These are phyloP conservation scores for Pholiota adiposa DNA, from an alignment of 1,284 basidiomycete genomes.

Conservation along the genomic window DNA sequence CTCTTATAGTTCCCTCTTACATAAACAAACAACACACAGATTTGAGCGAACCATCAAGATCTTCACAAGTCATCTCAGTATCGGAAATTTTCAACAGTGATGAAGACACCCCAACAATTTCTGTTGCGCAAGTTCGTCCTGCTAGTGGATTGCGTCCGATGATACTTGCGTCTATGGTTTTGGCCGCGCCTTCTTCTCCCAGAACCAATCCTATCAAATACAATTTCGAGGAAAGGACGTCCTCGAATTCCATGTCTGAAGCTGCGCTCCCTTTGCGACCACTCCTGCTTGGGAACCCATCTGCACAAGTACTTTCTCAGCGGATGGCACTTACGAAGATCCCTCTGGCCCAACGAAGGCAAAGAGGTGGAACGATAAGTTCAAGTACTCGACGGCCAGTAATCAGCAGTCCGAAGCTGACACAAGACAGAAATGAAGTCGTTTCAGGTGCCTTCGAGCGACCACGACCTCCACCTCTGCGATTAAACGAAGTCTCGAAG, in stretches of 20 bases:
- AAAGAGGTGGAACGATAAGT: constrained; percentile 22
- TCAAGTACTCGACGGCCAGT: constrained; percentile 26
- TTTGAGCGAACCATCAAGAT: constrained; percentile 29
- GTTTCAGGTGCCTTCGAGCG: constrained; percentile 44
- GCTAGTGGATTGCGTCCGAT: constrained; percentile 25
- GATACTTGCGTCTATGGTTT: constrained; percentile 24
- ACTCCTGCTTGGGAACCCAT: constrained; percentile 31
- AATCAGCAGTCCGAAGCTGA: constrained; percentile 38
- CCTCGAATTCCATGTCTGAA: constrained; percentile 6
- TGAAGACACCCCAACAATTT: constrained; percentile 9
- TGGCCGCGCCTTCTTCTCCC: constrained; percentile 5
- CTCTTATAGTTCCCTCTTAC: background rate
- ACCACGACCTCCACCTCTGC: constrained; percentile 46
- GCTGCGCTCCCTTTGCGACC: constrained; percentile 27
- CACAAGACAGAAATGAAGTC: constrained; percentile 30
- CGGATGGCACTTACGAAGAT: constrained; percentile 29
- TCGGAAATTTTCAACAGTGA: background rate
- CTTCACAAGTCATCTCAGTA: background rate
- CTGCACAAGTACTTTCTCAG: constrained; percentile 14
- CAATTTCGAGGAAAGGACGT: background rate
- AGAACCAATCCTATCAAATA: background rate
- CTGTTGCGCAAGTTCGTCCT: constrained; percentile 10
- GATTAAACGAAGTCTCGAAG: constrained; percentile 9
- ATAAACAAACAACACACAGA: constrained; percentile 25
- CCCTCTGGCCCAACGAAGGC: constrained; percentile 30